Percentiles rank a stretch among this genome's conserved stretches.
Conservation (phyloP, 331 rosid genomes). For the Erythrophleum ivorense region DNA sequence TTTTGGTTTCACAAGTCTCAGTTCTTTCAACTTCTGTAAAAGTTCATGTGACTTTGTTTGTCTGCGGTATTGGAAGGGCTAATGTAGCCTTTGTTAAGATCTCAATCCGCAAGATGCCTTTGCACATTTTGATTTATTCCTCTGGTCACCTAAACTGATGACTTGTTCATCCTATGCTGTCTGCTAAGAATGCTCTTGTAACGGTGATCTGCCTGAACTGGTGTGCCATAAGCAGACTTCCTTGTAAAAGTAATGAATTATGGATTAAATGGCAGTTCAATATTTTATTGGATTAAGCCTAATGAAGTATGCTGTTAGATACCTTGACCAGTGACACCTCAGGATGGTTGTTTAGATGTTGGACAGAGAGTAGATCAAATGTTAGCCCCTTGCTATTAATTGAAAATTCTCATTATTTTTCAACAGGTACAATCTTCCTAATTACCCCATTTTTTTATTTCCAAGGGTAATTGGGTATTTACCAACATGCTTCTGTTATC, state of each 20-base stretch:
- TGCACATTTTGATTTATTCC: neutral
- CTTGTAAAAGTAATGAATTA: slow-evolving; percentile 19
- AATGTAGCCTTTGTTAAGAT: neutral
- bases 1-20: neutral
- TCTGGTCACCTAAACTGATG: slow-evolving; percentile 6
- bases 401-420: neutral
- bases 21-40: too few relatives aligned
- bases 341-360: slow-evolving; percentile 18
- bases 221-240: neutral
- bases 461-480: neutral
- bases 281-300: slow-evolving; percentile 4
- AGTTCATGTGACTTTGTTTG: too few relatives aligned
- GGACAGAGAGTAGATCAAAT: neutral
- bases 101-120: slow-evolving; percentile 19
- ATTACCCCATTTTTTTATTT: neutral
- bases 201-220: slow-evolving; percentile 17
- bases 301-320: slow-evolving; percentile 23
- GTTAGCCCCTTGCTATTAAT: neutral
- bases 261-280: slow-evolving; percentile 16
- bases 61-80: too few relatives aligned
- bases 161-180: slow-evolving; percentile 2
- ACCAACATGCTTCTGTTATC: neutral
- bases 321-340: slow-evolving; percentile 6
- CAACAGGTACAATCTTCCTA: neutral
- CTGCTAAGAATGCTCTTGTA: neutral